Evolutionary conservation across 2,329 filamentous ascomycete genomes (phyloP), one percentile per base, ranked within the genome.

Genomic region (Septoria linicola): DNA sequence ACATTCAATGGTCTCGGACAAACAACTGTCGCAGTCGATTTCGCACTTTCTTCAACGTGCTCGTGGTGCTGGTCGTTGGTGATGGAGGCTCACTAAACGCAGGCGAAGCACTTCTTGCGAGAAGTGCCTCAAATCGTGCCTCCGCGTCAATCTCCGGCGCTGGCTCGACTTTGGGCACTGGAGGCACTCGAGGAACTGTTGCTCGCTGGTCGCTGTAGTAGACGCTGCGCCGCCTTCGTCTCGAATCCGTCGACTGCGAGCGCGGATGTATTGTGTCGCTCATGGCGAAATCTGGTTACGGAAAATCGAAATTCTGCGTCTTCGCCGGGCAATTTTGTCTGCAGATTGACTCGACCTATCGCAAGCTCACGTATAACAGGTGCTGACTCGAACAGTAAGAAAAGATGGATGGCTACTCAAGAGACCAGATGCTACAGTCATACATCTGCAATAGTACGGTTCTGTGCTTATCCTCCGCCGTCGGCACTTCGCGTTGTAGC

Each of bases 1-100:
- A 32, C 11, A 8, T 32, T 49, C 30, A 41, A 23, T 23, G 17
- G 35, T 35, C 36, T 14, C 49, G 43, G 16, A 32, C 17, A 36
- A 53, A 44, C 17, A 44, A 31, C 14, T 45, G 44, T 39, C 39
- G 17, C 11, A 53, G 25, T 23, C 51, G 17, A 17, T 39, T 42
- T 14, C 46, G 45, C 11, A 47, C 23, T n/a, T 45, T 44, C n/a
- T 40, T 36, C 44, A 53, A 40, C 3, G 51, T 49, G 41, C 51
- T 49, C 20, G 51, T 41, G 5, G 51, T 39, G 30, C 44, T 49
- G 27, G 44, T 44, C 10, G 44, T 46, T 8, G 51, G 27, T 1
- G 50, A 36, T 8, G 50, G 39, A 8, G 45, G 34, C 39, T 48
- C 43, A 16, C 40, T 49, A 31, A 39, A 37, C 5, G 23, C 40